Percentiles rank a stretch among this genome's conserved stretches.
phyloP scores from a whole-genome alignment of 192 early-diverging fungal genomes.

The Lobulomyces angularis region DNA sequence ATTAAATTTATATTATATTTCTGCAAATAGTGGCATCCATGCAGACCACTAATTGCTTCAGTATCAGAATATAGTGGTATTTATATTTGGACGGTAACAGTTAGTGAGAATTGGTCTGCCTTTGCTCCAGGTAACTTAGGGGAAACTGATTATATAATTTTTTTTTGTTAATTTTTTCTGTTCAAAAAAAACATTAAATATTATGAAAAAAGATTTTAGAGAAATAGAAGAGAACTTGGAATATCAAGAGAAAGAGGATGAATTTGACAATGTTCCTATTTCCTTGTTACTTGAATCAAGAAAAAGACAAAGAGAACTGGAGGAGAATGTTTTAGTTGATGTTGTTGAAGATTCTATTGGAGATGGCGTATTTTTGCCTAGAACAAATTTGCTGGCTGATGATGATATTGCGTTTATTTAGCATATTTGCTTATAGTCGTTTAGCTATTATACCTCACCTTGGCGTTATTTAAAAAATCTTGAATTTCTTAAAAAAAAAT shows the following conservation, averaged over 20 bases:
- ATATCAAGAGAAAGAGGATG: conserved; percentile 84
- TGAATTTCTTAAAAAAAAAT: too few species aligned
- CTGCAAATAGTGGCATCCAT: conserved; percentile 65
- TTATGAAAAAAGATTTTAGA: conserved; percentile 44
- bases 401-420: too few species aligned
- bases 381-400: too few species aligned
- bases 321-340: too few species aligned
- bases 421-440: too few species aligned
- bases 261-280: conserved; percentile 86
- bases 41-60: conserved; percentile 68
- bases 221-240: conserved; percentile 92
- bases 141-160: too few species aligned
- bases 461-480: too few species aligned
- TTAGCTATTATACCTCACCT: too few species aligned
- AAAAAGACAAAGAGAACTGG: too few species aligned
- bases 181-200: neutral
- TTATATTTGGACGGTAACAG: conserved; percentile 73
- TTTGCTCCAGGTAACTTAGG: conserved; percentile 74
- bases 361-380: too few species aligned
- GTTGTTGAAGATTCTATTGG: too few species aligned
- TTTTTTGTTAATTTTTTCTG: neutral
- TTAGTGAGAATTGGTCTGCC: conserved; percentile 81
- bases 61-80: conserved; percentile 69
- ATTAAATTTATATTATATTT: neutral
- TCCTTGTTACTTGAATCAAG: too few species aligned